Base-by-base conservation (phyloP, 345 rosid genomes). In the Nephelium lappaceum region DNA sequence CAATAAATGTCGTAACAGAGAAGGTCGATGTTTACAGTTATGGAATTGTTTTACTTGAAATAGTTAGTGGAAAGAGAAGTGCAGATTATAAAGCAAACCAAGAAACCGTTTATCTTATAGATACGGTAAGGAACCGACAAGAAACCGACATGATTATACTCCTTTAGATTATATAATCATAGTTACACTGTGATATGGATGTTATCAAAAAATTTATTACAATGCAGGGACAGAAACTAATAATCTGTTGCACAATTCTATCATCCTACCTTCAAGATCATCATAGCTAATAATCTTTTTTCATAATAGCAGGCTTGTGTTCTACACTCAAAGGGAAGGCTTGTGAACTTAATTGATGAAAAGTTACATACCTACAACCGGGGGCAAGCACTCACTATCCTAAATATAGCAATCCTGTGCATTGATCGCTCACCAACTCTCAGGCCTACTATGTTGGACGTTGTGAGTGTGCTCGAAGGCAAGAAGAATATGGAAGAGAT, bases 41-140 rank as follows among this genome's bases (percentile, higher is more conserved):
- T 24, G 82, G 82, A 67, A 67, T 75, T 14, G 66, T 80, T 24
- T n/a, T 70, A 49, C 71, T 80, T 11, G 82, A 80, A 80, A 71
- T 80, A 61, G 62, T 80, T 45, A 74, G 82, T 18, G 75, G 82
- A 36, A 63, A 73, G 73, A 41, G 23, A 6, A 18, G 15, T 62
- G 38, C 63, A 7, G 11, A 45, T 15, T 31, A 45, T 80, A 24
- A 43, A 12, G 18, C 63, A 21, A 63, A 80, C 14, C 65, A 12
- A 5, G 75, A 80, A 75, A 57, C 51, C 25, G 51, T 6, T 11
- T 79, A n/a, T 39, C 82, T 80, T 8, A 3, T 75, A 7, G 79
- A 80, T 38, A 66, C 18, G 36, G 82, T 74, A 69, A 74, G 45
- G 61, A n/a, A n/a, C n/a, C n/a, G n/a, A n/a, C n/a, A n/a, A n/a